Base-by-base conservation (phyloP, 805 yeast genomes). In the Ogataea wickerhamii region DNA sequence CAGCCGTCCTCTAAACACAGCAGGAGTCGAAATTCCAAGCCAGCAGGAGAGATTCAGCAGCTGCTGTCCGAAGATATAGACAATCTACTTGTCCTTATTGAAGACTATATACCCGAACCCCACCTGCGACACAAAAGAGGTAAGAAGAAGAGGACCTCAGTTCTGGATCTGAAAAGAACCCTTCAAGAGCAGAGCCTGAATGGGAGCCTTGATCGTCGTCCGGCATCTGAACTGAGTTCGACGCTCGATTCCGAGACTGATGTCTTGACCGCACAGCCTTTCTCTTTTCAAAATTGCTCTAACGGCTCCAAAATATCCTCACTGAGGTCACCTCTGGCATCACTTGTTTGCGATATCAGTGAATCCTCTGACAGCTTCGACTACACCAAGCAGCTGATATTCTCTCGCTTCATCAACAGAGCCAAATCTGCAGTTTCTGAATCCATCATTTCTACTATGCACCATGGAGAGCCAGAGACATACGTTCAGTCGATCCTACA, bases 21-120 rank as follows among this genome's bases (percentile, higher is more conserved):
- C 23, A 32, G 14, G 34, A 32, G 16, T 14, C 24, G 5, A 21
- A 35, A 11, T 38, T 32, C 11, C 19, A 11, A 11, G 16, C 8
- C 16, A 12, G 11, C 7, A 13, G 29, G 17, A 11, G 16, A 26
- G 7, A 7, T 11, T 13, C 17, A 12, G 17, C n/a, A 14, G n/a
- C 29, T 8, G 17, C 17, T 14, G 8, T 12, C 32, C 12, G 32
- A 16, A 19, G 38, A 33, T 16, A 17, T 17, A 21, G 41, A 38
- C 22, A 36, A 29, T 12, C 35, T 39, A 17, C 43, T 56, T 19
- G 76, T 77, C 1, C 54, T 78, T 14, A 70, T 78, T 7, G 84
- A 78, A 48, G 84, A 78, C 48, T 78, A 78, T 51, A 64, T 78
- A 45, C 59, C 63, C 12, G 54, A 48, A 28, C 49, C 57, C 18